A percentile compares a stretch with the other conserved stretches of the same genome.
Conservation (phyloP, 1,284 basidiomycete genomes). For the Coniferiporia sulphurascens region DNA sequence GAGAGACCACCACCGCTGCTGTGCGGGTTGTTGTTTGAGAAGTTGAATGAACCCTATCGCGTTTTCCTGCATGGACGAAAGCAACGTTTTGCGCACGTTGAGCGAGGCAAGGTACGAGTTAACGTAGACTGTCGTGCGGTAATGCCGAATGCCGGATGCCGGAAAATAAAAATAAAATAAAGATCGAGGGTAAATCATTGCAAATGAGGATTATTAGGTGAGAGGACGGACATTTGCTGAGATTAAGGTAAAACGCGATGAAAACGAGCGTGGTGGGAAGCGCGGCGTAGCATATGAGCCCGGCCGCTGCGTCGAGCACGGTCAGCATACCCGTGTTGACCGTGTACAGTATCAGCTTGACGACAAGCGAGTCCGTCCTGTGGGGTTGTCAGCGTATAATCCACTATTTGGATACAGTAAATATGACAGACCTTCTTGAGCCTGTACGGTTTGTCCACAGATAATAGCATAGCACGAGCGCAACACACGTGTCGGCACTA, state of each 20-base stretch:
- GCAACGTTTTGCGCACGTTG: slow-evolving; percentile 32
- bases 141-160: too few species aligned
- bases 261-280: slow-evolving; percentile 37
- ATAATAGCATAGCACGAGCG: slow-evolving; percentile 31
- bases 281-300: slow-evolving; percentile 25
- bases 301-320: not conserved
- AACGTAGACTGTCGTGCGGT: slow-evolving; percentile 31
- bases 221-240: slow-evolving; percentile 31
- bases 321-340: slow-evolving; percentile 32
- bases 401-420: not conserved
- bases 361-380: slow-evolving; percentile 35
- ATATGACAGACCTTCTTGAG: slow-evolving; percentile 28
- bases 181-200: not conserved
- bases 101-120: slow-evolving; percentile 37
- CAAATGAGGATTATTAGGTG: too few species aligned
- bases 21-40: too few species aligned
- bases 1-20: not conserved
- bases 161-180: not conserved
- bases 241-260: slow-evolving; percentile 34
- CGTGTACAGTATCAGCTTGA: slow-evolving; percentile 33
- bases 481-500: slow-evolving; percentile 31
- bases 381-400: not conserved
- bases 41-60: not conserved
- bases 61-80: slow-evolving; percentile 5
- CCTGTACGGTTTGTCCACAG: slow-evolving; percentile 32